Conservation (phyloP, 495 filamentous ascomycete species). For the Trichoderma gamsii region DNA sequence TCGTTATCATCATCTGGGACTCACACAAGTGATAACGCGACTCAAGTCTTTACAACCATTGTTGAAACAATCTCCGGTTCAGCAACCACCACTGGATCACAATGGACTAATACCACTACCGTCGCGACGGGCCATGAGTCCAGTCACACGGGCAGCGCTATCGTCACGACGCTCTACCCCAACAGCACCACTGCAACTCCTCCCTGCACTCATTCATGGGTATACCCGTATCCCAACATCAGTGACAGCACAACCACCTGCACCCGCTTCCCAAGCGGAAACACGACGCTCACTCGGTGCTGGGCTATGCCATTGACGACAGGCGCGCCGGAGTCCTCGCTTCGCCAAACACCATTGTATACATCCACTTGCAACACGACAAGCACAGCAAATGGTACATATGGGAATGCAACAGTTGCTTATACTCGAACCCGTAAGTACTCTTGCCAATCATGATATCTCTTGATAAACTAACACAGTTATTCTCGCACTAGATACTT, state of each 20-base stretch:
- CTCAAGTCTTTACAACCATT: not conserved
- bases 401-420: not conserved
- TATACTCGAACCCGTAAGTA: not conserved
- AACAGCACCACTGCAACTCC: constrained; percentile 9
- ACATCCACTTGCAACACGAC: not conserved
- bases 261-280: not conserved
- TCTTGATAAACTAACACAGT: not conserved
- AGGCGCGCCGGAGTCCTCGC: not conserved
- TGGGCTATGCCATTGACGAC: constrained; percentile 2
- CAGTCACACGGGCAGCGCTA: not conserved
- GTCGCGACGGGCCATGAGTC: not conserved
- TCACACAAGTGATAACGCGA: not conserved
- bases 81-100: not conserved
- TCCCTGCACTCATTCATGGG: constrained; percentile 5
- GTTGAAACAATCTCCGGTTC: not conserved
- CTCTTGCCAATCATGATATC: not conserved
- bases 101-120: not conserved
- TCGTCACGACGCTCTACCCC: not conserved
- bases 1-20: not conserved
- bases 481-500: not conserved
- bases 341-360: not conserved
- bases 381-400: not conserved
- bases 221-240: not conserved
- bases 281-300: constrained; percentile 2
- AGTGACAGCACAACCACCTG: constrained; percentile 1